These are phyloP conservation scores for Starmera pachycereana DNA, from an alignment of 805 yeast species.

Conservation along the genomic window DNA sequence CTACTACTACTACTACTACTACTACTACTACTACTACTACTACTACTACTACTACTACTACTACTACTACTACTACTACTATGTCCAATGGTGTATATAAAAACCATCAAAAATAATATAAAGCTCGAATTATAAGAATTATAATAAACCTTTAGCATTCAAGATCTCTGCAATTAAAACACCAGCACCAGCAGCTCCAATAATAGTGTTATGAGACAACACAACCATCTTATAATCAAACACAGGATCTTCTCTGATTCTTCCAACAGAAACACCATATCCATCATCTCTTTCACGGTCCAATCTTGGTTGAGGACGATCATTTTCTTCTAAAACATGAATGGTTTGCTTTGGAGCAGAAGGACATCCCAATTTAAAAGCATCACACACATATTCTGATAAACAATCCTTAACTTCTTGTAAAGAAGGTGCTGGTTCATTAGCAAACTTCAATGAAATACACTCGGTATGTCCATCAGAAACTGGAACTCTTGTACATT, in stretches of 20 bases:
- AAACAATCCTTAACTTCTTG: constrained; percentile 68
- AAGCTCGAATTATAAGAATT: not conserved
- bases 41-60: too few species aligned
- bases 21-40: too few species aligned
- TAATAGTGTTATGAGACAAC: constrained; percentile 92
- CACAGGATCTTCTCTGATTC: constrained; percentile 88
- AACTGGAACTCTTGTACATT: constrained; percentile 94
- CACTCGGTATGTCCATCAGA: constrained; percentile 98
- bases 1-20: too few species aligned
- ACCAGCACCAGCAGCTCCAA: constrained; percentile 99
- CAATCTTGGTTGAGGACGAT: constrained; percentile 96
- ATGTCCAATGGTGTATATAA: too few species aligned
- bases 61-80: too few species aligned
- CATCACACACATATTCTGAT: constrained; percentile 73
- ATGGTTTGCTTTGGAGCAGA: constrained; percentile 92
- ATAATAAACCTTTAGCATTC: constrained; percentile 50
- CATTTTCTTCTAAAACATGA: constrained; percentile 81
- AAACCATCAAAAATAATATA: too few species aligned
- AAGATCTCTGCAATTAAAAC: constrained; percentile 88
- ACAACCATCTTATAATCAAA: constrained; percentile 94
- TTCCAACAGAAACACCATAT: constrained; percentile 89
- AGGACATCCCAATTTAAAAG: constrained; percentile 65
- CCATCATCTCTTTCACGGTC: constrained; percentile 95
- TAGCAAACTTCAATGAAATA: constrained; percentile 73
- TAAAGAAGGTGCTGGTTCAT: constrained; percentile 75